A percentile compares a stretch with the other conserved stretches of the same genome.
Conservation (phyloP, 2,329 filamentous ascomycete species). For the Neobulgaria alba region DNA sequence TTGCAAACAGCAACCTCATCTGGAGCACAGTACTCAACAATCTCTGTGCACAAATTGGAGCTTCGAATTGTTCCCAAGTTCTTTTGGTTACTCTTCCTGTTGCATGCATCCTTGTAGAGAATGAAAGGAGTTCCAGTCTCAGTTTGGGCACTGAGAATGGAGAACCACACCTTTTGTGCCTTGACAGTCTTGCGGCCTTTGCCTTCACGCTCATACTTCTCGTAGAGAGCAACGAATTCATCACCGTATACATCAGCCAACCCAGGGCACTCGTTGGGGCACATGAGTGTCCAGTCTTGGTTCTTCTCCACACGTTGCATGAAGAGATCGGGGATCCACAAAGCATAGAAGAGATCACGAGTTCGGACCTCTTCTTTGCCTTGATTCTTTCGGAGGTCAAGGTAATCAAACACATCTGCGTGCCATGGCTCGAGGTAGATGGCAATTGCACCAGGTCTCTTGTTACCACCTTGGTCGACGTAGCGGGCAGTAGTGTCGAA, state of each 20-base stretch:
- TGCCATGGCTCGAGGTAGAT: slow-evolving; percentile 99
- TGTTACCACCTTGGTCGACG: slow-evolving; percentile 98
- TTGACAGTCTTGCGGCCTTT: slow-evolving; percentile 86
- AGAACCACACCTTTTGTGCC: slow-evolving; percentile 99
- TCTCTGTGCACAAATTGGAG: slow-evolving; percentile 98
- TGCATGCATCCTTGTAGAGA: slow-evolving; percentile 98
- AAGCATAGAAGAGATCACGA: slow-evolving; percentile 91
- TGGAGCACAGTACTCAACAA: slow-evolving; percentile 92
- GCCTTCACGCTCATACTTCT: slow-evolving; percentile 82
- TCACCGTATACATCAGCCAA: slow-evolving; percentile 96
- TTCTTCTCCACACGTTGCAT: slow-evolving; percentile 99
- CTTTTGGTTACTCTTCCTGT: slow-evolving; percentile 99
- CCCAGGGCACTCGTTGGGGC: slow-evolving; percentile 90
- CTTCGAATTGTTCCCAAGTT: slow-evolving; percentile 97
- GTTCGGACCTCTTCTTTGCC: slow-evolving; percentile 97
- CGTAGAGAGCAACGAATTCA: slow-evolving; percentile 91
- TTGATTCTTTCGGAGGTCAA: slow-evolving; percentile 98
- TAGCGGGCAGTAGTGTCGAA: slow-evolving; percentile 99
- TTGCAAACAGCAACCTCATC: slow-evolving; percentile 99
- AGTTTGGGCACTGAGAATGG: slow-evolving; percentile 94
- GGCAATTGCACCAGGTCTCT: slow-evolving; percentile 95
- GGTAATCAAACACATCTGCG: slow-evolving; percentile 92
- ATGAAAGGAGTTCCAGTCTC: slow-evolving; percentile 99
- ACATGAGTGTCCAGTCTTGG: slow-evolving; percentile 95
- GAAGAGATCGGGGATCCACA: slow-evolving; percentile 98